Conservation (phyloP, 2,329 filamentous ascomycete species). For the Scytalidium sp. region DNA sequence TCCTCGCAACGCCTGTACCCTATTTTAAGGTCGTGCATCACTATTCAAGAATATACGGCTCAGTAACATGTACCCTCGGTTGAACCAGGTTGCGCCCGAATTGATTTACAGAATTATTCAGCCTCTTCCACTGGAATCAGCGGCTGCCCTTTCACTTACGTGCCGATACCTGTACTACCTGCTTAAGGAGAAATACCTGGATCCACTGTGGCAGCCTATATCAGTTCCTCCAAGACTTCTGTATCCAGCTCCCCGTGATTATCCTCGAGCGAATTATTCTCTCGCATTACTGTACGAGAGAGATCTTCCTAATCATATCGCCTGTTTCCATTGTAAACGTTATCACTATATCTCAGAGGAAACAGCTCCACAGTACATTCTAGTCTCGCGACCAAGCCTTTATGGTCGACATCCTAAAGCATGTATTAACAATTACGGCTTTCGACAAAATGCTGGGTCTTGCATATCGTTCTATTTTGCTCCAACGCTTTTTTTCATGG, state of each 20-base stretch:
- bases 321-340: slow-evolving; percentile 8
- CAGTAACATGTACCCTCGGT: not conserved
- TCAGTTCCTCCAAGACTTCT: not conserved
- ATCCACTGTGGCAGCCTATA: not conserved
- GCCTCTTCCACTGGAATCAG: not conserved
- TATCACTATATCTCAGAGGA: slow-evolving; percentile 5
- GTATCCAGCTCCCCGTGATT: not conserved
- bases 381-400: not conserved
- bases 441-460: not conserved
- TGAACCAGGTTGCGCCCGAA: not conserved
- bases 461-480: not conserved
- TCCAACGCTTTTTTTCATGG: not conserved
- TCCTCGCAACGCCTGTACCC: too few relatives aligned
- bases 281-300: slow-evolving; percentile 4
- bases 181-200: not conserved
- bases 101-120: not conserved
- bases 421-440: not conserved
- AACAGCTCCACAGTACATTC: not conserved
- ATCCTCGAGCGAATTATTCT: not conserved
- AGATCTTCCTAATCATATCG: slow-evolving; percentile 9
- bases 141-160: not conserved
- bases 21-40: too few relatives aligned
- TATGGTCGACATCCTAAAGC: too few relatives aligned
- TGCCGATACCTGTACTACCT: not conserved
- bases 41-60: too few relatives aligned